A percentile compares a stretch with the other conserved stretches of the same genome.
Conservation (phyloP, 352 stramenopile species). For the Pythium dissimile region DNA sequence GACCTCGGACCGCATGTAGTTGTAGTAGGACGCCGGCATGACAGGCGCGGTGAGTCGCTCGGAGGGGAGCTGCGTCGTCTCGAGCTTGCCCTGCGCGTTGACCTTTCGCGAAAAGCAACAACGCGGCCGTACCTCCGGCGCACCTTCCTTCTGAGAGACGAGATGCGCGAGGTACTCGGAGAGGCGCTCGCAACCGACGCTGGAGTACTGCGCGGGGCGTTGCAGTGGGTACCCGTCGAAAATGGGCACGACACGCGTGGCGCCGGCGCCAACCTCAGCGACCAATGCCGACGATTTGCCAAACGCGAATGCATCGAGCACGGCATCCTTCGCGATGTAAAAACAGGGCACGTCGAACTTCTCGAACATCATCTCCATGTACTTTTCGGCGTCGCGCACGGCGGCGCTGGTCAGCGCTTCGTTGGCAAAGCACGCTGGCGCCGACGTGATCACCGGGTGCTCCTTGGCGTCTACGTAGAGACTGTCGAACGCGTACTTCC, state of each 20-base stretch:
- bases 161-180: slow-evolving; percentile 71
- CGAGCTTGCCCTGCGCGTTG: slow-evolving; percentile 49
- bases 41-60: slow-evolving; percentile 38
- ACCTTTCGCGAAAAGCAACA: slow-evolving; percentile 61
- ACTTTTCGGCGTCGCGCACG: slow-evolving; percentile 65
- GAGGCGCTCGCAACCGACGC: slow-evolving; percentile 68
- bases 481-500: slow-evolving; percentile 67
- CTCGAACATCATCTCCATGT: slow-evolving; percentile 93
- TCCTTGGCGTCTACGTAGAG: slow-evolving; percentile 63
- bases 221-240: slow-evolving; percentile 89
- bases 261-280: slow-evolving; percentile 83
- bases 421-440: slow-evolving; percentile 71
- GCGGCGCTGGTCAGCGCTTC: slow-evolving; percentile 56
- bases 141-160: slow-evolving; percentile 34
- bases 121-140: slow-evolving; percentile 45
- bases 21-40: slow-evolving; percentile 67
- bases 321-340: slow-evolving; percentile 88
- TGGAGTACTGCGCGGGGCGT: slow-evolving; percentile 69
- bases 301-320: slow-evolving; percentile 90
- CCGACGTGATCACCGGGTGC: slow-evolving; percentile 77
- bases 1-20: slow-evolving; percentile 66
- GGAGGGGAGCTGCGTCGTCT: slow-evolving; percentile 41
- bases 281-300: slow-evolving; percentile 86
- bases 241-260: slow-evolving; percentile 85
- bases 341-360: slow-evolving; percentile 86